Evolutionary conservation across 176 grass and related monocot species (phyloP).

Genomic region (Avena insularis): DNA sequence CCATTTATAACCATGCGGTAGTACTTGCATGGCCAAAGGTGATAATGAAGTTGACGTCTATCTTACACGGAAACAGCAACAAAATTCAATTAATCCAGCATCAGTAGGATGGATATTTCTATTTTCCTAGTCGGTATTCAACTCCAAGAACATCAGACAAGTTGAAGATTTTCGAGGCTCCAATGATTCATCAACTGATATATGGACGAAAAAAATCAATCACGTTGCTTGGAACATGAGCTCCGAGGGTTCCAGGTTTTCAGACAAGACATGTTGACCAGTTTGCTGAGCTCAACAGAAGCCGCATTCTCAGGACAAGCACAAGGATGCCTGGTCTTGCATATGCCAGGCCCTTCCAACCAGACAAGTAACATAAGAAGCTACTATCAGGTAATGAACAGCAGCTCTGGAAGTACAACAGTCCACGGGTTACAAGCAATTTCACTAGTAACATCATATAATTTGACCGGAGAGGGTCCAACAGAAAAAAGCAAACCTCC

Average conservation of each 20-base stretch:
- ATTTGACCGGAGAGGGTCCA: conserved; percentile 1
- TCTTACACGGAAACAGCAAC: background rate
- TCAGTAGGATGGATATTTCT: background rate
- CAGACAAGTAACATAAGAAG: background rate
- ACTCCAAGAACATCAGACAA: too few relatives aligned
- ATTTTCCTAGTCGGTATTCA: too few relatives aligned
- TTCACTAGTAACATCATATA: conserved; percentile 5
- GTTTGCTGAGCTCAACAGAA: background rate
- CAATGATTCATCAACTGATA: too few relatives aligned
- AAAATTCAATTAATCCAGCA: background rate
- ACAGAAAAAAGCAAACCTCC: conserved; percentile 30
- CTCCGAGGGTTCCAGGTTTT: background rate
- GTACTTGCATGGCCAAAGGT: background rate
- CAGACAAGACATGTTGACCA: background rate
- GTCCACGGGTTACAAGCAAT: conserved; percentile 16
- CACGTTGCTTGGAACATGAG: background rate
- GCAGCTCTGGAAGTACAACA: conserved; percentile 28
- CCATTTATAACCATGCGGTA: background rate
- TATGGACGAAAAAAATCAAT: background rate
- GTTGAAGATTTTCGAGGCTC: too few relatives aligned
- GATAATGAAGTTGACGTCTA: too few relatives aligned
- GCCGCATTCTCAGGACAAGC: background rate
- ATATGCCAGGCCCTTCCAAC: background rate
- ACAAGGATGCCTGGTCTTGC: background rate
- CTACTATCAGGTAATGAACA: conserved; percentile 8